phyloP scores from a whole-genome alignment of 257 asterid genomes.

The Fraxinus excelsior region DNA sequence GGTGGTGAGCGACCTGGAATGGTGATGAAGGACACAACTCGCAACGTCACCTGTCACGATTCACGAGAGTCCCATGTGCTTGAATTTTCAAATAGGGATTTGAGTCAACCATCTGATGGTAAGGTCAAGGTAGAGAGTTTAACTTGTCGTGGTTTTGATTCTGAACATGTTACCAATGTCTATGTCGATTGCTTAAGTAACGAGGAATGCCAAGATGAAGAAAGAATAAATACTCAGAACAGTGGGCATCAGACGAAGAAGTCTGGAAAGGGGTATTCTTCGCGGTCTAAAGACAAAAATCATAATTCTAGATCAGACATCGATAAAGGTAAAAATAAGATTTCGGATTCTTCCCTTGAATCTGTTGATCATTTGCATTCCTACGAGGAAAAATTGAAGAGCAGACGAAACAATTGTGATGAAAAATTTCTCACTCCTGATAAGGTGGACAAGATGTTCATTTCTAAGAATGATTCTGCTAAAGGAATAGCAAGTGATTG shows the following conservation, averaged over 20 bases:
- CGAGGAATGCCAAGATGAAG: slow-evolving; percentile 48
- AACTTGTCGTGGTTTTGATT: slow-evolving; percentile 28
- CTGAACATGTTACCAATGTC: slow-evolving; percentile 31
- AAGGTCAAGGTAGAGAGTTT: slow-evolving; percentile 26
- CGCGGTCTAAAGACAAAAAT: slow-evolving; percentile 61
- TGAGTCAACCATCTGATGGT: slow-evolving; percentile 25
- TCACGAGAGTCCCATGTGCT: slow-evolving; percentile 34
- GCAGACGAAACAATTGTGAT: slow-evolving; percentile 55
- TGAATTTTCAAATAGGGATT: slow-evolving; percentile 31
- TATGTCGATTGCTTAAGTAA: slow-evolving; percentile 31
- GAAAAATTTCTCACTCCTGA: slow-evolving; percentile 54
- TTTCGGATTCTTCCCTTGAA: slow-evolving; percentile 46
- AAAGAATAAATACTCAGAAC: slow-evolving; percentile 38
- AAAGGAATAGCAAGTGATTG: slow-evolving; percentile 51
- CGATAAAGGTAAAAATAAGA: slow-evolving; percentile 46
- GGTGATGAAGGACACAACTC: slow-evolving; percentile 44
- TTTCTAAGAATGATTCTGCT: slow-evolving; percentile 54
- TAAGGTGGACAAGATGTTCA: slow-evolving; percentile 44
- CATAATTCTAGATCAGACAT: slow-evolving; percentile 51
- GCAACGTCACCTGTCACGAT: slow-evolving; percentile 34
- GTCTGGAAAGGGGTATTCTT: slow-evolving; percentile 62
- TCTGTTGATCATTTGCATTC: slow-evolving; percentile 38
- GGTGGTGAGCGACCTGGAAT: slow-evolving; percentile 37
- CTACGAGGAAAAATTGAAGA: slow-evolving; percentile 59
- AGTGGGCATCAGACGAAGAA: slow-evolving; percentile 51